Evolutionary conservation across 495 filamentous ascomycete genomes (phyloP).

Genomic region (Extremus antarcticus): DNA sequence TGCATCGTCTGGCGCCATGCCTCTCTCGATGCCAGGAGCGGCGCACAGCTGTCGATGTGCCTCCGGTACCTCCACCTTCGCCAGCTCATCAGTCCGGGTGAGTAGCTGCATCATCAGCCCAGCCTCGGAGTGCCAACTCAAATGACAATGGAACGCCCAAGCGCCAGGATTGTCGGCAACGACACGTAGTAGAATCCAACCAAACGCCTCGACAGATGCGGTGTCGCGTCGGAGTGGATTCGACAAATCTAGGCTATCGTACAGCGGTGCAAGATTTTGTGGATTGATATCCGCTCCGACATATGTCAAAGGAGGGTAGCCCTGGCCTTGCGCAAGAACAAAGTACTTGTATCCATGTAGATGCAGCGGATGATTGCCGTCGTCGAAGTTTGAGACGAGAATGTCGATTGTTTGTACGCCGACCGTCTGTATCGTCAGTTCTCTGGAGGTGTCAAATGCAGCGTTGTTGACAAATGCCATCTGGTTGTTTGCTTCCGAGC

Average conservation of each 20-base stretch:
- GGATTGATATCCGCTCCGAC: constrained; percentile 2
- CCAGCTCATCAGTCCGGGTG: constrained; percentile 35
- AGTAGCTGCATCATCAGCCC: constrained; percentile 52
- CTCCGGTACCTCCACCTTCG: constrained; percentile 34
- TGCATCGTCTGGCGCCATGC: constrained; percentile 38
- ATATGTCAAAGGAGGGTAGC: constrained; percentile 33
- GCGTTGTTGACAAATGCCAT: constrained; percentile 21
- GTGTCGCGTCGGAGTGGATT: constrained; percentile 29
- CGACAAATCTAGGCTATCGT: constrained; percentile 14
- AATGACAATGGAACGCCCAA: constrained; percentile 29
- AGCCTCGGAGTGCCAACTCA: constrained; percentile 47
- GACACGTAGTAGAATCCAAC: constrained; percentile 27
- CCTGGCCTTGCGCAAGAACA: constrained; percentile 44
- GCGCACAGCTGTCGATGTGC: constrained; percentile 36
- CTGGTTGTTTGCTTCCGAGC: background rate
- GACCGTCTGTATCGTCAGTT: constrained; percentile 26
- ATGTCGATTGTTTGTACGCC: constrained; percentile 24
- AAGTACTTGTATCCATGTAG: constrained; percentile 46
- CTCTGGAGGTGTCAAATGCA: constrained; percentile 16
- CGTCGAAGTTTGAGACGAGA: constrained; percentile 29
- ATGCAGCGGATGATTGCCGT: constrained; percentile 29
- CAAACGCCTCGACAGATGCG: constrained; percentile 25
- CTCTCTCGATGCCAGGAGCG: constrained; percentile 33
- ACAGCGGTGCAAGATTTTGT: constrained; percentile 14
- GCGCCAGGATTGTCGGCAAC: constrained; percentile 28